Evolutionary conservation across 2,329 filamentous ascomycete genomes (phyloP), one percentile per base, ranked within the genome.

Genomic region (Hypoxylon rubiginosum): DNA sequence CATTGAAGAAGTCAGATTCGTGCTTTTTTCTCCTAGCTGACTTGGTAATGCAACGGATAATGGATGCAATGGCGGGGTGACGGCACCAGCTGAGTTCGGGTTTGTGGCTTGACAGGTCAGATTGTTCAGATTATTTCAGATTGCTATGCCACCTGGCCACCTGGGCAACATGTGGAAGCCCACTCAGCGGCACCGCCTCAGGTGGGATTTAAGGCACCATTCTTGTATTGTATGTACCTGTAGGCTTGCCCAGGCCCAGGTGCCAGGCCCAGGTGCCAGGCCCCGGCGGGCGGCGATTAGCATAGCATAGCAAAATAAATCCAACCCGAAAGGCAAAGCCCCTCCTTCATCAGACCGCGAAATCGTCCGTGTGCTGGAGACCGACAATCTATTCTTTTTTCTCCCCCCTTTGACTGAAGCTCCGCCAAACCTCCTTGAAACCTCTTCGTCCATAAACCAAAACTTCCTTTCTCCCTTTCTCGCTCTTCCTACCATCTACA

Each of bases 311-410:
- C 39, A 55, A 58, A 66, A 32, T 50, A 55, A 60, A n/a, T 63
- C 65, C 61, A 71, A 64, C 58, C 71, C 64, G 64, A 71, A 71
- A 72, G 63, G n/a, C 48, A 58, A n/a, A 70, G 72, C 73, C 73
- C 73, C 73, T 75, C 74, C 68, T 71, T 69, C 65, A 58, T 61
- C 58, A 62, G 60, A 69, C 67, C 65, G 64, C 67, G 62, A 60
- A 69, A 60, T 56, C 58, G 50, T 64, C 41, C 43, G 50, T 48
- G 43, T 48, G 52, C 53, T 55, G 50, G 45, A 50, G 45, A 56
- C 49, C 51, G 50, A 60, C 52, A 60, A 63, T 50, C 41, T 53
- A 58, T 57, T 65, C 55, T 65, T 67, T 69, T 70, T 67, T 65
- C 56, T 58, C 45, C 62, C 61, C 66, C 66, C n/a, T 66, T 62